Base-by-base conservation (phyloP, 805 yeast genomes). In the Hanseniaspora hatyaiensis region DNA sequence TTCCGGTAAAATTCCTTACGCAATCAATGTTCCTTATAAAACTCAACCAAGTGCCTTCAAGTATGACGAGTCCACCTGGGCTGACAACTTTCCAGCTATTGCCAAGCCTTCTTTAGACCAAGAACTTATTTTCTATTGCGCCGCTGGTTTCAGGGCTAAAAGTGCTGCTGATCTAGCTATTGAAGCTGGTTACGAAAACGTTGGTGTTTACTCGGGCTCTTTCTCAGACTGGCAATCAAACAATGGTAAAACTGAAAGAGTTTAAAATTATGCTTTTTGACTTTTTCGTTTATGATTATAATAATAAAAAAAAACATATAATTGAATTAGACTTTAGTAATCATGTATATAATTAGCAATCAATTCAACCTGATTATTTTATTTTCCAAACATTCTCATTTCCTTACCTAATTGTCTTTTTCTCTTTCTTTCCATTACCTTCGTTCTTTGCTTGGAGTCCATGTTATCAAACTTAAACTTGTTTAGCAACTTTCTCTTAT, bases 1-100 rank as follows among this genome's bases (percentile, higher is more conserved):
- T 32, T 76, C 68, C 40, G 95, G 95, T 36, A 78, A 74, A 59
- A 82, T 89, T 55, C 96, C 96, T 24, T 73, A 76, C 12, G 80
- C 97, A 5, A 64, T 88, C 49, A 92, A 92, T 60, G 74, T 89
- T 50, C 97, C 98, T 16, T 80, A 78, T 66, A 86, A 86, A 59
- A 77, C 92, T 4, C 75, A 88, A 11, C 97, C 97, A 0, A 95
- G 95, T 18, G 97, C 97, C 0, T 70, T 89, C 51, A 86, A 84
- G 41, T 73, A 89, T 42, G 65, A 79, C 1, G 72, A 73, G 5
- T 94, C 83, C 47, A 95, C 84, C 54, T 89, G 92, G 58, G 73
- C 77, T 57, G 83, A 82, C 31, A 70, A 75, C 40, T 86, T 88
- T 66, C 89, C 94, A 12, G 19, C 18, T n/a, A 79, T 87, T 58